These are phyloP conservation scores for Rubroboletus satanas DNA, from an alignment of 768 basidiomycete genomes.

Conservation along the genomic window DNA sequence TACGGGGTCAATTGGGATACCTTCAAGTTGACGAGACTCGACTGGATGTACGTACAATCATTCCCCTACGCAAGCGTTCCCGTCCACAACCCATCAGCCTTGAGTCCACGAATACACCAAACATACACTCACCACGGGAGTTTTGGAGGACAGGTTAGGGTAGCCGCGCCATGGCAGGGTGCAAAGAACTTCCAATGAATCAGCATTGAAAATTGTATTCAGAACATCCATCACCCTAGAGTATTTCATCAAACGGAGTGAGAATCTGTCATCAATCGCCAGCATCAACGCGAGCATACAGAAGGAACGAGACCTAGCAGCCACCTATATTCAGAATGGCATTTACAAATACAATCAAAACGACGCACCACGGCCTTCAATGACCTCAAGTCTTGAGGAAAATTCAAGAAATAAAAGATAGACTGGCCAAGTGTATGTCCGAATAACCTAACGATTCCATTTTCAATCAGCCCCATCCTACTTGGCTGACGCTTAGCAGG, in stretches of 20 bases:
- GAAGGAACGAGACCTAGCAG: not conserved
- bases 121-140: conserved; percentile 2
- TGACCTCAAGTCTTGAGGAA: conserved; percentile 3
- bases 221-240: conserved; percentile 2
- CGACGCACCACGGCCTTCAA: conserved; percentile 6
- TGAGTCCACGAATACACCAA: not conserved
- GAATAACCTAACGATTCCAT: not conserved
- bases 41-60: not conserved
- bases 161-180: not conserved
- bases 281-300: not conserved
- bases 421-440: conserved; percentile 11
- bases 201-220: not conserved
- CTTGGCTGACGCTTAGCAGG: not conserved
- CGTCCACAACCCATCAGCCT: not conserved
- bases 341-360: not conserved
- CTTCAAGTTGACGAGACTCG: not conserved
- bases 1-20: not conserved
- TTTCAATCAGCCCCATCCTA: not conserved
- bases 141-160: not conserved
- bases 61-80: not conserved
- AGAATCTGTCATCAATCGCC: not conserved
- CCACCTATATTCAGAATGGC: not conserved
- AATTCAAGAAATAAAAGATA: conserved; percentile 6
- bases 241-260: not conserved
- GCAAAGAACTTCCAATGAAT: not conserved